Evolutionary conservation across 1,284 basidiomycete species (phyloP).

Genomic region (Mrakiaceae sp.): DNA sequence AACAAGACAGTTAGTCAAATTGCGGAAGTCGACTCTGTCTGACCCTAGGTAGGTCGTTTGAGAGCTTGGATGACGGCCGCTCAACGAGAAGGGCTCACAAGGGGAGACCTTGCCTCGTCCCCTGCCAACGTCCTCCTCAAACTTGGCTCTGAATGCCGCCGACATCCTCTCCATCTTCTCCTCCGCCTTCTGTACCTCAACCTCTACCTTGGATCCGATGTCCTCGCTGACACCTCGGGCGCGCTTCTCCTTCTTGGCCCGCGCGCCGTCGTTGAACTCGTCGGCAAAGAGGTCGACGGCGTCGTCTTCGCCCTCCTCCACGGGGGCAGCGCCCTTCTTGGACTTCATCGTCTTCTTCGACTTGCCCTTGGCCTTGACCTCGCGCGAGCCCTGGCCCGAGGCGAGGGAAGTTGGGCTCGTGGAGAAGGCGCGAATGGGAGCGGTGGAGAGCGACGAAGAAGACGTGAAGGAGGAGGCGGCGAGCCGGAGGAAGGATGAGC

Average conservation of each 20-base stretch:
- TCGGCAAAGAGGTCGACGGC: constrained; percentile 1
- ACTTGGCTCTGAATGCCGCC: constrained; percentile 7
- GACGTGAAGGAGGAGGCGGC: background rate
- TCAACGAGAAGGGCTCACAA: background rate
- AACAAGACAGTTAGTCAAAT: background rate
- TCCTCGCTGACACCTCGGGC: background rate
- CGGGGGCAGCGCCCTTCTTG: constrained; percentile 5
- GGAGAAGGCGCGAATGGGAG: background rate
- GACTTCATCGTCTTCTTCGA: background rate
- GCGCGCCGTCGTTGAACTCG: background rate
- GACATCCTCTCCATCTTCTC: constrained; percentile 11
- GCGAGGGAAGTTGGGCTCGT: background rate
- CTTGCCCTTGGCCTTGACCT: constrained; percentile 14
- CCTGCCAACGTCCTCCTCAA: constrained; percentile 1
- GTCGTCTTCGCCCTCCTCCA: constrained; percentile 11
- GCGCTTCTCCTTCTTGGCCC: background rate
- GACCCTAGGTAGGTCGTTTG: background rate
- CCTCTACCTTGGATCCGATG: background rate
- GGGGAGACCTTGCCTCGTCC: constrained; percentile 9
- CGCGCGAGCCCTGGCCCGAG: constrained; percentile 7
- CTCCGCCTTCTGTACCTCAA: constrained; percentile 1
- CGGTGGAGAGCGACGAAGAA: background rate
- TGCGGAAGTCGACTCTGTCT: background rate
- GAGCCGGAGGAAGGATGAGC: background rate
- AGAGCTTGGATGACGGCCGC: background rate